These are phyloP conservation scores for Thinopyrum elongatum DNA, from an alignment of 176 grass and related monocot genomes.

Conservation along the genomic window DNA sequence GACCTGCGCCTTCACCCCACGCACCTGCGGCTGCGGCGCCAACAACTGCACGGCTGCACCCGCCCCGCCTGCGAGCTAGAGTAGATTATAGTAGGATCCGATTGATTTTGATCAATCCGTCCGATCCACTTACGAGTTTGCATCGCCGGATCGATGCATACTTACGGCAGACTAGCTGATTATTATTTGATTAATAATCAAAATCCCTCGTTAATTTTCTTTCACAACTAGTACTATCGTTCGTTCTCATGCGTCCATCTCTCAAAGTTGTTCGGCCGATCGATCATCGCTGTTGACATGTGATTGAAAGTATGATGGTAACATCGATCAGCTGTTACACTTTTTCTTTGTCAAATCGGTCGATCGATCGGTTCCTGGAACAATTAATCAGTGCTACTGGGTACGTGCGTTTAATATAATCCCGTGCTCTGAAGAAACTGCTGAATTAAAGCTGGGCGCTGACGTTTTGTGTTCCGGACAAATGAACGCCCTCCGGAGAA, in stretches of 20 bases:
- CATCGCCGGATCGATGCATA: neutral
- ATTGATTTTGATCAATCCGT: neutral
- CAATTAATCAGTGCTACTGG: neutral
- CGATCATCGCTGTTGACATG: neutral
- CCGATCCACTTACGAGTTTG: neutral
- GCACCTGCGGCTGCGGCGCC: conserved; percentile 56
- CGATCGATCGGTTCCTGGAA: neutral
- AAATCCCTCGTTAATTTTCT: neutral
- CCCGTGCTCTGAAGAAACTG: neutral
- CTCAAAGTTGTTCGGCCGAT: neutral
- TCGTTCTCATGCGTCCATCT: neutral
- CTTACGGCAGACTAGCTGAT: neutral
- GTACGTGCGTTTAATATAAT: neutral
- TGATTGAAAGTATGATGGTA: neutral
- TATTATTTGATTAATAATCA: neutral
- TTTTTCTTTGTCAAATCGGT: neutral
- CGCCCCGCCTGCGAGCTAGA: neutral
- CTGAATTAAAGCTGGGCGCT: neutral
- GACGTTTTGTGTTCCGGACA: neutral
- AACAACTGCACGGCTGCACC: conserved; percentile 41
- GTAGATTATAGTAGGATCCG: neutral
- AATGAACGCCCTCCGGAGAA: neutral
- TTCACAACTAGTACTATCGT: neutral
- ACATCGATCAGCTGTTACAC: neutral
- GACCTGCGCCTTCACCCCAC: conserved; percentile 62